Conservation (phyloP, 805 yeast species). For the Jamesozyma lodderae region DNA sequence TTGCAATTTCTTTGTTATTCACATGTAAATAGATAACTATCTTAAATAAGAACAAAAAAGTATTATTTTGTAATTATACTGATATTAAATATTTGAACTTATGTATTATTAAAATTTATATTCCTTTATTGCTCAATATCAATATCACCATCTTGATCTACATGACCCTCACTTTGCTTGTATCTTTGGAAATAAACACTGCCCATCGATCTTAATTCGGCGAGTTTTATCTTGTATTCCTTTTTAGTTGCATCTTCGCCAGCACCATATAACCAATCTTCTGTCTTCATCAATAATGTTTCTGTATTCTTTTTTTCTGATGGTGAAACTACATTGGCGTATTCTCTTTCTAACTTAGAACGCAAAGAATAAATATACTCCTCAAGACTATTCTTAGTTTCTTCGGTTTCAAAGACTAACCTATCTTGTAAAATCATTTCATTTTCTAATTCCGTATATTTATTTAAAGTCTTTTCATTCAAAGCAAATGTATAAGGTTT, state of each 20-base stretch:
- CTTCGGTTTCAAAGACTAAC: slow-evolving; percentile 96
- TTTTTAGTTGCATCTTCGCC: slow-evolving; percentile 93
- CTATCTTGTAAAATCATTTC: slow-evolving; percentile 81
- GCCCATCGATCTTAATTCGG: slow-evolving; percentile 47
- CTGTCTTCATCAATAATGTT: slow-evolving; percentile 69
- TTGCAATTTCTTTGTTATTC: neutral
- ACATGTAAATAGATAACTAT: too few species aligned
- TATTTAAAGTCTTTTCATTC: slow-evolving; percentile 45
- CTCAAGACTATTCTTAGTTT: slow-evolving; percentile 94
- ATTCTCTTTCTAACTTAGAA: slow-evolving; percentile 88
- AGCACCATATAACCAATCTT: slow-evolving; percentile 66
- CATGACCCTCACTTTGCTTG: neutral
- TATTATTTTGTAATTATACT: too few species aligned
- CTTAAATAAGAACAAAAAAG: too few species aligned
- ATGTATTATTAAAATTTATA: neutral
- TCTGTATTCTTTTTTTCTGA: slow-evolving; percentile 76
- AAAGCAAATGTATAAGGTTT: slow-evolving; percentile 52
- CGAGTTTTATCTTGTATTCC: slow-evolving; percentile 92
- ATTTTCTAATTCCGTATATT: slow-evolving; percentile 69
- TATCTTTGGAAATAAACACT: neutral
- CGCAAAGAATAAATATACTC: slow-evolving; percentile 96
- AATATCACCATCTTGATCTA: neutral
- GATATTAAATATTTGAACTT: neutral
- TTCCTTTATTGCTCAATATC: neutral
- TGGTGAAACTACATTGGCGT: slow-evolving; percentile 76